phyloP scores from a whole-genome alignment of 2,329 filamentous ascomycete genomes.

The Fonsecaea erecta region DNA sequence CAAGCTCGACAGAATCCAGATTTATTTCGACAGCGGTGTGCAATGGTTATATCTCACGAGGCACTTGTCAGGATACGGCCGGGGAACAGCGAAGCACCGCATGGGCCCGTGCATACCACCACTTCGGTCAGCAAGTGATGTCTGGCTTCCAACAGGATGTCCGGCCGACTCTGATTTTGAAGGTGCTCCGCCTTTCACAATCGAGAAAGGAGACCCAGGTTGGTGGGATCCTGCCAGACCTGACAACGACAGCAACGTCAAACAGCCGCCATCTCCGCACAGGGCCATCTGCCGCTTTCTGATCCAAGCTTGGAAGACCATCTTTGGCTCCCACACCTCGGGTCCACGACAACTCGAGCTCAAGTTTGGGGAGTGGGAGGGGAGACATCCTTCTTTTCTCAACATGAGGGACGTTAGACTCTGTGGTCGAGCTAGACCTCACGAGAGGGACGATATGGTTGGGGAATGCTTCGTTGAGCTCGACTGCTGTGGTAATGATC shows the following conservation, averaged over 20 bases:
- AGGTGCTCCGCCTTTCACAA: not conserved
- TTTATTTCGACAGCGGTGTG: slow-evolving; percentile 31
- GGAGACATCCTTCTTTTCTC: not conserved
- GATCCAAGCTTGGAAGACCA: slow-evolving; percentile 24
- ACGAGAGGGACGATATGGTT: slow-evolving; percentile 30
- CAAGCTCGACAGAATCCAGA: slow-evolving; percentile 29
- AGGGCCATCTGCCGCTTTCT: slow-evolving; percentile 21
- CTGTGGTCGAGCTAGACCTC: slow-evolving; percentile 24
- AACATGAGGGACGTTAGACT: slow-evolving; percentile 18
- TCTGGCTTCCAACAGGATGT: slow-evolving; percentile 7
- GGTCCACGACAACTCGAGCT: slow-evolving; percentile 28
- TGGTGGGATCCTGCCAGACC: not conserved
- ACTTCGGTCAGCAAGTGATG: not conserved
- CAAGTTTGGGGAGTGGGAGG: slow-evolving; percentile 36
- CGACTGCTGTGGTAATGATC: slow-evolving; percentile 26
- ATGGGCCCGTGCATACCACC: too few relatives aligned
- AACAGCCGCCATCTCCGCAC: slow-evolving; percentile 22
- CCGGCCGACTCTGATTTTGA: slow-evolving; percentile 8
- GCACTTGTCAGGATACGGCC: too few relatives aligned
- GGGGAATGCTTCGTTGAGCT: slow-evolving; percentile 23
- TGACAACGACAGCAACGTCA: not conserved
- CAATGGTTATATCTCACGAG: not conserved
- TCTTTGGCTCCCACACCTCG: slow-evolving; percentile 25
- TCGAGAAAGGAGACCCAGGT: not conserved
- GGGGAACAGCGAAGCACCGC: too few relatives aligned